phyloP scores from a whole-genome alignment of 2,329 filamentous ascomycete genomes.

The Pseudogymnoascus sp. region DNA sequence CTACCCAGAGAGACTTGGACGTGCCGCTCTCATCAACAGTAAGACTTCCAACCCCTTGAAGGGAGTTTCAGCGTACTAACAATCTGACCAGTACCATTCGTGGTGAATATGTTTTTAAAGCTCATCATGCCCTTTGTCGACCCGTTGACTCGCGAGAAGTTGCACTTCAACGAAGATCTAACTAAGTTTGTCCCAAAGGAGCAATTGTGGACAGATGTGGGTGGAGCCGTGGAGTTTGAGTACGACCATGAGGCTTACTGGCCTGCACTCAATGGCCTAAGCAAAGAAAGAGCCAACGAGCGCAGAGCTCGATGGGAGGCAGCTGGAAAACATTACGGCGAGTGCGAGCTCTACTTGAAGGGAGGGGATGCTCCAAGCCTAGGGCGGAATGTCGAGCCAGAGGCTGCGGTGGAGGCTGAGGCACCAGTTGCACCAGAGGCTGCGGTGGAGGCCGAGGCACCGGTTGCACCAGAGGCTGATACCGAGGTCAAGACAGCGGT shows the following conservation, averaged over 20 bases:
- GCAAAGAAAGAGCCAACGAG: constrained; percentile 55
- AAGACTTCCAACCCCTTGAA: constrained; percentile 28
- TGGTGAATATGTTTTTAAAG: constrained; percentile 92
- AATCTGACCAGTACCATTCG: constrained; percentile 65
- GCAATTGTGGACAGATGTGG: constrained; percentile 71
- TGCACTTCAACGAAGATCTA: constrained; percentile 96
- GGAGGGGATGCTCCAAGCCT: constrained; percentile 40
- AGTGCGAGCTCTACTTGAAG: constrained; percentile 79
- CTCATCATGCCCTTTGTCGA: constrained; percentile 95
- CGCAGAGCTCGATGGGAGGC: constrained; percentile 66
- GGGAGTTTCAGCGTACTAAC: constrained; percentile 16
- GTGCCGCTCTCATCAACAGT: constrained; percentile 85
- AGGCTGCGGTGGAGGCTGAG: not conserved
- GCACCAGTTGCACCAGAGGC: not conserved
- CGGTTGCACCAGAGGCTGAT: not conserved
- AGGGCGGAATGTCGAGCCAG: not conserved
- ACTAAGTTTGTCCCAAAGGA: constrained; percentile 69
- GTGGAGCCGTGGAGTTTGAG: constrained; percentile 77
- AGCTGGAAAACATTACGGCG: constrained; percentile 74
- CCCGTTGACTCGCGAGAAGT: constrained; percentile 83
- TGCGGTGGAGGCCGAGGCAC: not conserved
- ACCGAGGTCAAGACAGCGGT: not conserved
- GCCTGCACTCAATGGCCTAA: constrained; percentile 72
- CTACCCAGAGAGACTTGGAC: constrained; percentile 86
- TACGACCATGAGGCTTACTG: constrained; percentile 88